Conservation (phyloP, 2,329 filamentous ascomycete genomes). For the Trichophyton benhamiae region DNA sequence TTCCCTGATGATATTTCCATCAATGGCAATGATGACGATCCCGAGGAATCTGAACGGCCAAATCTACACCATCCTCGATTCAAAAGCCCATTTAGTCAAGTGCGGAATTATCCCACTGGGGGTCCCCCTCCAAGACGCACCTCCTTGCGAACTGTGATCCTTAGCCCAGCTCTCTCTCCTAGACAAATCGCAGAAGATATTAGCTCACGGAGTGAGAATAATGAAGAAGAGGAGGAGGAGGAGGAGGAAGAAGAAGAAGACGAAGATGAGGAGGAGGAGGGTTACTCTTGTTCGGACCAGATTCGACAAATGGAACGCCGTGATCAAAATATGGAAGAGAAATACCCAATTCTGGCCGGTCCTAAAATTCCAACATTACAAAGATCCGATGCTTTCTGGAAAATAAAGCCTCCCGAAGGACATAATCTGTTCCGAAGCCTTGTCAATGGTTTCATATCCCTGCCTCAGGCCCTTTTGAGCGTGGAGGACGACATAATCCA, state of each 20-base stretch:
- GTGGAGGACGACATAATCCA: constrained; percentile 11
- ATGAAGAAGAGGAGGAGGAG: too few species aligned
- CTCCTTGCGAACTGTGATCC: too few species aligned
- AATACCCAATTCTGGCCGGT: background rate
- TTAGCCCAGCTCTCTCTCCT: too few species aligned
- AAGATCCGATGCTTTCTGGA: background rate
- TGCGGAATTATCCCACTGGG: too few species aligned
- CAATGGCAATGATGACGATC: background rate
- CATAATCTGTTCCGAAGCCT: background rate
- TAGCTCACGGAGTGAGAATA: too few species aligned
- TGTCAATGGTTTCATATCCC: constrained; percentile 5
- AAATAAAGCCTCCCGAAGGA: background rate
- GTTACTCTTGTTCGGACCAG: too few species aligned
- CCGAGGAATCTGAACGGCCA: background rate
- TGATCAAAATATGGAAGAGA: background rate
- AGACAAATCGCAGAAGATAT: too few species aligned
- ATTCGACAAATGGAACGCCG: too few species aligned
- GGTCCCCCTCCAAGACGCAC: too few species aligned
- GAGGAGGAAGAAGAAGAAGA: too few species aligned
- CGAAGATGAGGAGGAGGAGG: too few species aligned
- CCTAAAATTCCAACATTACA: background rate
- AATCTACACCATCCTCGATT: background rate
- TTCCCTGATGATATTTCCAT: background rate
- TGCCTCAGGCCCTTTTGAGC: constrained; percentile 5
- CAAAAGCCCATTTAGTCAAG: too few species aligned